These are phyloP conservation scores for Taphrina betulina DNA, from an alignment of 1,139 yeast genomes.

Conservation along the genomic window DNA sequence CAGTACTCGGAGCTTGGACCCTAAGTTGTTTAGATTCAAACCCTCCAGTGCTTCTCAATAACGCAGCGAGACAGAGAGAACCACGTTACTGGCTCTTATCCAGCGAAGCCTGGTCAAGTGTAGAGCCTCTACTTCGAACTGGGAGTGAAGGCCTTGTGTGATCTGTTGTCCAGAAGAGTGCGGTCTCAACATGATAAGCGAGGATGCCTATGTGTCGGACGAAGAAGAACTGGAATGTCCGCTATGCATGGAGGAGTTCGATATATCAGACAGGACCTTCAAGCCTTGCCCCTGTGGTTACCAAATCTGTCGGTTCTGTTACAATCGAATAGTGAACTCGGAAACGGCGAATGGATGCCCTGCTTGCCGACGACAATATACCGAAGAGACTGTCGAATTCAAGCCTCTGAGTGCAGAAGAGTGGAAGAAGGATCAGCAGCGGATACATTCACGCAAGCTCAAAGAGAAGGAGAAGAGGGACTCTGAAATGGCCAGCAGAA, in stretches of 20 bases:
- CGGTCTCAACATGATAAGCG: conserved; percentile 25
- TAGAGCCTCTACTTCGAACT: too few relatives aligned
- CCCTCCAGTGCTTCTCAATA: too few relatives aligned
- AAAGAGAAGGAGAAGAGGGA: conserved; percentile 90
- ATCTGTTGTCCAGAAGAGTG: too few relatives aligned
- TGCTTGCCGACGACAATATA: conserved; percentile 92
- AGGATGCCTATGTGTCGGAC: conserved; percentile 36
- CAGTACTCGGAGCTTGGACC: too few relatives aligned
- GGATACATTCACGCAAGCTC: conserved; percentile 76
- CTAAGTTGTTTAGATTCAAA: too few relatives aligned
- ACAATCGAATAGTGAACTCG: conserved; percentile 73
- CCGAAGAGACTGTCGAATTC: conserved; percentile 89
- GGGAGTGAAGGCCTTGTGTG: too few relatives aligned
- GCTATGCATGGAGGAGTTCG: conserved; percentile 96
- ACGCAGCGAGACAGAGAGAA: too few relatives aligned
- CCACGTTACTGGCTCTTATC: too few relatives aligned
- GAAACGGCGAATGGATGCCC: conserved; percentile 97
- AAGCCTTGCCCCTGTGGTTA: conserved; percentile 99
- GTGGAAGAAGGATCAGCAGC: conserved; percentile 58
- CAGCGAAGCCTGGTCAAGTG: too few relatives aligned
- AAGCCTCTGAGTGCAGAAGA: conserved; percentile 82
- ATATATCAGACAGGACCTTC: conserved; percentile 90
- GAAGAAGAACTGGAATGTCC: conserved; percentile 50
- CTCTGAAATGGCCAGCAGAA: conserved; percentile 77
- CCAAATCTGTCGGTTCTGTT: conserved; percentile 92